Evolutionary conservation across 495 filamentous ascomycete genomes (phyloP).

Genomic region (Trichocladium antarcticum): DNA sequence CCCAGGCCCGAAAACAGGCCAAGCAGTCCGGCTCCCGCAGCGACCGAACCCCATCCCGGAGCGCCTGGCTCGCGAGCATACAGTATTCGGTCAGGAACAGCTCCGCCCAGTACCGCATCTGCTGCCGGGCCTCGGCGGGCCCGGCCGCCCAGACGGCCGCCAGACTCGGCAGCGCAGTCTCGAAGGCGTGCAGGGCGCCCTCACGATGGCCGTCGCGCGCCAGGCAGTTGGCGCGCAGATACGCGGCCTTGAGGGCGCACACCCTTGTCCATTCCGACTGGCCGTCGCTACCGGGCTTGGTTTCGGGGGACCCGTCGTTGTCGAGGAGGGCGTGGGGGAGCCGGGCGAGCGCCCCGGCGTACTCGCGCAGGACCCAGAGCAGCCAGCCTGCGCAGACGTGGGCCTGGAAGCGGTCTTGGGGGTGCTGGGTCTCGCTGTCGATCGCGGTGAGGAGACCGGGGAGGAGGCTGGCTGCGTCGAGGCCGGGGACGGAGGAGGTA

Average conservation of each 20-base stretch:
- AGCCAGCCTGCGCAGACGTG: slow-evolving; percentile 73
- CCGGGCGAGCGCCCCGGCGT: slow-evolving; percentile 45
- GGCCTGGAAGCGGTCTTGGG: slow-evolving; percentile 68
- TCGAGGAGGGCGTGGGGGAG: slow-evolving; percentile 52
- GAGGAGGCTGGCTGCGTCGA: slow-evolving; percentile 42
- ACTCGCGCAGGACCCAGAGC: slow-evolving; percentile 63
- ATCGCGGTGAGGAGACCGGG: slow-evolving; percentile 57
- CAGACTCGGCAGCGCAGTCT: slow-evolving; percentile 51
- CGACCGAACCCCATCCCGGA: slow-evolving; percentile 34
- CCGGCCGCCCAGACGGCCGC: slow-evolving; percentile 33
- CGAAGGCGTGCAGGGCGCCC: slow-evolving; percentile 53
- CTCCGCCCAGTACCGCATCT: slow-evolving; percentile 68
- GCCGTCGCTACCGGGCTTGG: slow-evolving; percentile 35
- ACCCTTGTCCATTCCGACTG: slow-evolving; percentile 64
- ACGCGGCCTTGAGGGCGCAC: slow-evolving; percentile 66
- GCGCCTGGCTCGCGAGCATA: slow-evolving; percentile 48
- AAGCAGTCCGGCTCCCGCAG: slow-evolving; percentile 42
- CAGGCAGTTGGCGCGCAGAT: slow-evolving; percentile 62
- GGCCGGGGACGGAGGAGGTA: slow-evolving; percentile 9
- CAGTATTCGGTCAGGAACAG: slow-evolving; percentile 62
- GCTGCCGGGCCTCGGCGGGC: slow-evolving; percentile 34
- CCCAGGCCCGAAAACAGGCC: slow-evolving; percentile 51
- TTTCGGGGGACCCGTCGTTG: slow-evolving; percentile 39
- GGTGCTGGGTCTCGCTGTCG: slow-evolving; percentile 44
- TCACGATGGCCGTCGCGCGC: slow-evolving; percentile 40